Evolutionary conservation across 1,139 yeast genomes (phyloP).

Genomic region (Torulaspora globosa): DNA sequence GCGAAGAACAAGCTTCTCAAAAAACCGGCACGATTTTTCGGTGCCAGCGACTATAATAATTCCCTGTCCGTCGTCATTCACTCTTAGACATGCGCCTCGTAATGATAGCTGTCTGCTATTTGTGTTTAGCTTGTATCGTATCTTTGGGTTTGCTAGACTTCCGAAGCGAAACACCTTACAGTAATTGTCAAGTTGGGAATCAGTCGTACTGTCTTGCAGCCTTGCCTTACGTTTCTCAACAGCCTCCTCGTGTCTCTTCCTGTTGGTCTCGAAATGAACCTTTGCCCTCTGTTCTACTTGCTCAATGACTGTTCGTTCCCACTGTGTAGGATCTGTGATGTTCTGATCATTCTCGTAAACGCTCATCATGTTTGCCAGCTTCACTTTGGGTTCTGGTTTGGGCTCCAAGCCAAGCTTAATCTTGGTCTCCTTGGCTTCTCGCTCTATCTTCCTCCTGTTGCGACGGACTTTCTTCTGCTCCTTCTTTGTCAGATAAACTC

Average conservation of each 20-base stretch:
- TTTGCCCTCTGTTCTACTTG: constrained; percentile 63
- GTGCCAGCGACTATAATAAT: constrained; percentile 74
- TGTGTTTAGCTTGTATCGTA: constrained; percentile 66
- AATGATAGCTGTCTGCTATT: constrained; percentile 73
- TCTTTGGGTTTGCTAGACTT: constrained; percentile 57
- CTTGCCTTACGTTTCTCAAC: constrained; percentile 11
- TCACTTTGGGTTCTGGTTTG: constrained; percentile 87
- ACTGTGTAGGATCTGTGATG: constrained; percentile 83
- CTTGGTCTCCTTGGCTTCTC: constrained; percentile 71
- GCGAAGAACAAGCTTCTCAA: constrained; percentile 54
- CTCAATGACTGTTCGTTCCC: constrained; percentile 65
- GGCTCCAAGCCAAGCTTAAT: constrained; percentile 78
- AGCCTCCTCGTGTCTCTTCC: constrained; percentile 44
- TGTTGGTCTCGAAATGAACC: constrained; percentile 61
- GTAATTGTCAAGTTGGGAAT: constrained; percentile 38
- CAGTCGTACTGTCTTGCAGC: constrained; percentile 1
- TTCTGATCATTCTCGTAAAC: constrained; percentile 77
- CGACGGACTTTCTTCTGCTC: constrained; percentile 74
- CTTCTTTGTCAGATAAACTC: constrained; percentile 64
- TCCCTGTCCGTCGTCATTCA: constrained; percentile 44
- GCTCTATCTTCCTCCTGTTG: constrained; percentile 59
- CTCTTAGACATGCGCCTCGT: constrained; percentile 52
- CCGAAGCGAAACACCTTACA: constrained; percentile 60
- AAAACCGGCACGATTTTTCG: constrained; percentile 54
- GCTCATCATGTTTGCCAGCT: constrained; percentile 74